Percentiles rank a stretch among this genome's conserved stretches.
These are phyloP conservation scores for Bacidia rubella DNA, from an alignment of 495 filamentous ascomycete genomes.

Conservation along the genomic window DNA sequence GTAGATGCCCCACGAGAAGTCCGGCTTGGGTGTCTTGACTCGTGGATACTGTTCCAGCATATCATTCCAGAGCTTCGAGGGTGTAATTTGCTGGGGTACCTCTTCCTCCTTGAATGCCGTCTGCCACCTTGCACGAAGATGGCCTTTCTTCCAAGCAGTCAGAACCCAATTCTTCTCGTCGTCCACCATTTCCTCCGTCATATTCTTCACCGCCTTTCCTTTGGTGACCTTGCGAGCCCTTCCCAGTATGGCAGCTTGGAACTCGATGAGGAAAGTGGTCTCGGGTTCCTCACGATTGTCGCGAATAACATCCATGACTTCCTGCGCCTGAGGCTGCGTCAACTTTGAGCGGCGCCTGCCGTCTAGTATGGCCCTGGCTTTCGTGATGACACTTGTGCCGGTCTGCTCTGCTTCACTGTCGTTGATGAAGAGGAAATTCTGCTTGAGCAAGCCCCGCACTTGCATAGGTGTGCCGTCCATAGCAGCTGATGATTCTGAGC, in stretches of 20 bases:
- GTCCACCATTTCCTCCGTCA: not conserved
- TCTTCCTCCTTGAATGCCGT: not conserved
- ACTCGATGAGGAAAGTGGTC: not conserved
- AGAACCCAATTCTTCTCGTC: not conserved
- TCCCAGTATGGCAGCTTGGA: not conserved
- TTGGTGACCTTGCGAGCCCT: not conserved
- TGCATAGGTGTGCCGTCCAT: no score
- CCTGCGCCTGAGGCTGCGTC: not conserved
- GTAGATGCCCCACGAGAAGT: not conserved
- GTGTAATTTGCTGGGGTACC: not conserved
- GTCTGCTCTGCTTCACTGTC: not conserved
- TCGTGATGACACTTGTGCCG: not conserved
- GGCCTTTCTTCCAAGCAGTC: not conserved
- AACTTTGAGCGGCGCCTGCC: not conserved
- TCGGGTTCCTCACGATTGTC: not conserved
- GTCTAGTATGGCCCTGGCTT: not conserved
- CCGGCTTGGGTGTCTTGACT: not conserved
- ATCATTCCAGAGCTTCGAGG: not conserved
- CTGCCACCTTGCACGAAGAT: not conserved
- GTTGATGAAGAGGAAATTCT: not conserved
- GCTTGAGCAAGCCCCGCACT: not conserved
- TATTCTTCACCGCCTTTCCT: no score
- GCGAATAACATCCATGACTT: not conserved
- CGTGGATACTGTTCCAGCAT: not conserved
- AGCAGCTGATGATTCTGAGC: no score